Conservation (phyloP, 305 asterid species). For the Fraxinus xanthoxyloides region DNA sequence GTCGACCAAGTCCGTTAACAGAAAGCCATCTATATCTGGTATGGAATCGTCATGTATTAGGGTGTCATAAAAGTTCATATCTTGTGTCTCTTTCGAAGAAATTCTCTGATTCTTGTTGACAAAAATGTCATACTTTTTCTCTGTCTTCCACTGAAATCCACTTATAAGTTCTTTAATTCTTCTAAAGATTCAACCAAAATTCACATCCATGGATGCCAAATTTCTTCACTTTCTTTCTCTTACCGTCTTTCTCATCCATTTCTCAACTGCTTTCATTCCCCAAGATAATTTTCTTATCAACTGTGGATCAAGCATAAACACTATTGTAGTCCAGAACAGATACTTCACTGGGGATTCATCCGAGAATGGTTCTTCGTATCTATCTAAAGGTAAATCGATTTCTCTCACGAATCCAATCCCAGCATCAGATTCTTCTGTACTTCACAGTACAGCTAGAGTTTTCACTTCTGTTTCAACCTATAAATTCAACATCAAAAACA, state of each 20-base stretch:
- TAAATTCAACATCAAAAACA: constrained; percentile 42
- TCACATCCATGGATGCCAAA: constrained; percentile 42
- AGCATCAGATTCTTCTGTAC: constrained; percentile 37
- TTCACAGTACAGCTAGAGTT: constrained; percentile 65
- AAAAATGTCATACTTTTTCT: constrained; percentile 2
- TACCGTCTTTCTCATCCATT: constrained; percentile 14
- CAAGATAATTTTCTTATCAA: constrained; percentile 64
- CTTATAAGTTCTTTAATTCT: background rate
- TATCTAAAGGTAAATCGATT: constrained; percentile 52
- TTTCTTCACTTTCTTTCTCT: constrained; percentile 30
- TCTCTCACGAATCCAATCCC: constrained; percentile 42
- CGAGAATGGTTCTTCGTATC: constrained; percentile 25
- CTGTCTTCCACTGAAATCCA: background rate
- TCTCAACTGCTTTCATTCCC: constrained; percentile 57
- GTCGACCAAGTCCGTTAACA: background rate
- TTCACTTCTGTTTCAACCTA: constrained; percentile 56
- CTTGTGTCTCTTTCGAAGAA: constrained; percentile 15
- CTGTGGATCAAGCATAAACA: constrained; percentile 62
- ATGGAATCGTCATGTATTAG: background rate
- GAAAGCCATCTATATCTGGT: background rate
- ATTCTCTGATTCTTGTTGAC: constrained; percentile 16
- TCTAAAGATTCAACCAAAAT: constrained; percentile 15
- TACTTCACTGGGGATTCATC: constrained; percentile 60
- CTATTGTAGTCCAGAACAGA: constrained; percentile 46
- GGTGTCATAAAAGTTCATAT: background rate